These are phyloP conservation scores for Pichia gijzeniarum DNA, from an alignment of 805 yeast genomes.

Conservation along the genomic window DNA sequence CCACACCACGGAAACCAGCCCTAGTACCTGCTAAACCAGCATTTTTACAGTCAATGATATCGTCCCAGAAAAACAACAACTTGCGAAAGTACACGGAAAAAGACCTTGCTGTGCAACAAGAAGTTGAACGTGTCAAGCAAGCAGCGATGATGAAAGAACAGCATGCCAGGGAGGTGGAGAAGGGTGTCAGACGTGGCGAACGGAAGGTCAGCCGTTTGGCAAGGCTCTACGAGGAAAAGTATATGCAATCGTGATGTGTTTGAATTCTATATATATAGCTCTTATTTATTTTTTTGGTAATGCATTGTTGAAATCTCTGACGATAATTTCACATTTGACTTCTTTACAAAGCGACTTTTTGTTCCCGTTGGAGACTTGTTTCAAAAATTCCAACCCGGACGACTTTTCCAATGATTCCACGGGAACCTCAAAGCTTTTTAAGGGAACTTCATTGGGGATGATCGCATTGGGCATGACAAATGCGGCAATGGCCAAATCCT, in stretches of 20 bases:
- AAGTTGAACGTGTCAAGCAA: conserved; percentile 17
- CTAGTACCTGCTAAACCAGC: not conserved
- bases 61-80: conserved; percentile 20
- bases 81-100: conserved; percentile 29
- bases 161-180: conserved; percentile 29
- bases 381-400: conserved; percentile 76
- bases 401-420: conserved; percentile 83
- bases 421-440: conserved; percentile 79
- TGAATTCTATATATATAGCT: too few species aligned
- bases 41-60: not conserved
- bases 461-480: conserved; percentile 88
- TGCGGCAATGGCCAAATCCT: conserved; percentile 71
- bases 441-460: conserved; percentile 64
- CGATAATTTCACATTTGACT: conserved; percentile 69
- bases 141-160: conserved; percentile 6
- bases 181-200: conserved; percentile 28
- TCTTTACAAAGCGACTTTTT: conserved; percentile 71
- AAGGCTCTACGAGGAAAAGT: conserved; percentile 42
- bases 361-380: conserved; percentile 51
- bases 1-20: not conserved
- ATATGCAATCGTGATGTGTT: conserved; percentile 13
- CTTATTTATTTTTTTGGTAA: conserved; percentile 20
- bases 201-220: conserved; percentile 49
- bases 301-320: conserved; percentile 67
- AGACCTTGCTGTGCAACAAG: conserved; percentile 21